Percentiles rank a stretch among this genome's conserved stretches.
phyloP scores from a whole-genome alignment of 2,329 filamentous ascomycete genomes.

The Nothomitra cinnamomea region DNA sequence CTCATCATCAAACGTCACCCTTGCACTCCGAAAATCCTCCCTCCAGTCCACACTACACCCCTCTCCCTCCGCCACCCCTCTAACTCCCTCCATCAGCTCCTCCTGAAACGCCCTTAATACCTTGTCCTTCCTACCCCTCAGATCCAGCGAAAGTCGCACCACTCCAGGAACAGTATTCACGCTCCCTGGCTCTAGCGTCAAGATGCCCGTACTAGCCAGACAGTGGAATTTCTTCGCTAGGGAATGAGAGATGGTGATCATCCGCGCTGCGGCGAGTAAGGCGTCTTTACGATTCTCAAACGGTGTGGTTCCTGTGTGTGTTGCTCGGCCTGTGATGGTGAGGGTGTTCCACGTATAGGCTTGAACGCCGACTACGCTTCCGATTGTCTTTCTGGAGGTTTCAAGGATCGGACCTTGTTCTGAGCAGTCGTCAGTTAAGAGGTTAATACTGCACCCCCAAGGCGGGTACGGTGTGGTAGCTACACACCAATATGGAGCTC shows the following conservation, averaged over 20 bases:
- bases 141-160: slow-evolving; percentile 52
- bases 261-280: slow-evolving; percentile 45
- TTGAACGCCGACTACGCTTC: slow-evolving; percentile 48
- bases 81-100: slow-evolving; percentile 21
- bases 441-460: too few species aligned
- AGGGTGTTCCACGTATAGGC: slow-evolving; percentile 60
- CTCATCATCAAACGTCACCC: slow-evolving; percentile 46
- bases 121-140: slow-evolving; percentile 40
- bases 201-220: slow-evolving; percentile 19
- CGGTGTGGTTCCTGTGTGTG: slow-evolving; percentile 60
- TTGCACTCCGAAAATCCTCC: slow-evolving; percentile 43
- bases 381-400: too few species aligned
- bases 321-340: slow-evolving; percentile 47
- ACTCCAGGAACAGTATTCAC: slow-evolving; percentile 58
- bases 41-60: slow-evolving; percentile 39
- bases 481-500: slow-evolving; percentile 29
- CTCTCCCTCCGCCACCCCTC: slow-evolving; percentile 31
- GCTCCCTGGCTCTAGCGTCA: slow-evolving; percentile 47
- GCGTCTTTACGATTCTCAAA: slow-evolving; percentile 50
- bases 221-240: slow-evolving; percentile 42
- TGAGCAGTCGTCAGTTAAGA: too few species aligned
- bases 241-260: slow-evolving; percentile 49
- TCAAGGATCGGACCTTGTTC: too few species aligned
- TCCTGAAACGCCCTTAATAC: slow-evolving; percentile 40
- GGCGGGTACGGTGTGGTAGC: too few species aligned